A percentile compares a stretch with the other conserved stretches of the same genome.
These are phyloP conservation scores for Lipomyces chichibuensis DNA, from an alignment of 805 yeast species.

Conservation along the genomic window DNA sequence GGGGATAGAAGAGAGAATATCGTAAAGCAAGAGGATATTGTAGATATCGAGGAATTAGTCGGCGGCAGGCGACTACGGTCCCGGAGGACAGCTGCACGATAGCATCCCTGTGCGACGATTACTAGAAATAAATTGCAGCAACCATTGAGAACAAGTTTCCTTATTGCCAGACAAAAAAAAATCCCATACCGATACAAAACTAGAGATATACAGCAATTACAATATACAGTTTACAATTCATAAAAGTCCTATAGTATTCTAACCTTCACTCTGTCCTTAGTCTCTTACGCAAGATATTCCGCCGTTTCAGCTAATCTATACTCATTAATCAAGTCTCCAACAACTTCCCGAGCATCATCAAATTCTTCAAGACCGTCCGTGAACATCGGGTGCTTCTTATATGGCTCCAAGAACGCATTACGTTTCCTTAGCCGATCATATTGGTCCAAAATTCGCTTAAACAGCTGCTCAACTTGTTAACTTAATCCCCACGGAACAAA, in stretches of 20 bases:
- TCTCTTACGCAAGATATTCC: constrained; percentile 31
- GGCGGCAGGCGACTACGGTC: constrained; percentile 4
- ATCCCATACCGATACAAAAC: not conserved
- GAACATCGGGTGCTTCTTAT: constrained; percentile 54
- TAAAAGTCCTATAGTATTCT: not conserved
- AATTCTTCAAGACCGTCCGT: constrained; percentile 62
- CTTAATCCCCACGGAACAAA: not conserved
- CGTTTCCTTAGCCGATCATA: constrained; percentile 79
- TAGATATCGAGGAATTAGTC: constrained; percentile 23
- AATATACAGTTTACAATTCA: not conserved
- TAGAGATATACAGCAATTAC: not conserved
- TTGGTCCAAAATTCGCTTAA: constrained; percentile 69
- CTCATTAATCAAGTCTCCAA: constrained; percentile 73
- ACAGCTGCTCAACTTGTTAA: constrained; percentile 43
- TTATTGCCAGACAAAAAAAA: not conserved
- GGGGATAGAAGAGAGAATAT: not conserved
- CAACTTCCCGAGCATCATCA: constrained; percentile 74
- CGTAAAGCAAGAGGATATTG: not conserved
- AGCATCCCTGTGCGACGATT: not conserved
- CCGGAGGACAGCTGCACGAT: not conserved
- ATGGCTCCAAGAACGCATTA: constrained; percentile 82
- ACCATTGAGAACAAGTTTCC: not conserved
- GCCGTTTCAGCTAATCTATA: constrained; percentile 75
- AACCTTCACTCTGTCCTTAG: not conserved
- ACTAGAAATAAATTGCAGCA: not conserved